Evolutionary conservation across 805 yeast species (phyloP).

Genomic region (Pichia eremophila): DNA sequence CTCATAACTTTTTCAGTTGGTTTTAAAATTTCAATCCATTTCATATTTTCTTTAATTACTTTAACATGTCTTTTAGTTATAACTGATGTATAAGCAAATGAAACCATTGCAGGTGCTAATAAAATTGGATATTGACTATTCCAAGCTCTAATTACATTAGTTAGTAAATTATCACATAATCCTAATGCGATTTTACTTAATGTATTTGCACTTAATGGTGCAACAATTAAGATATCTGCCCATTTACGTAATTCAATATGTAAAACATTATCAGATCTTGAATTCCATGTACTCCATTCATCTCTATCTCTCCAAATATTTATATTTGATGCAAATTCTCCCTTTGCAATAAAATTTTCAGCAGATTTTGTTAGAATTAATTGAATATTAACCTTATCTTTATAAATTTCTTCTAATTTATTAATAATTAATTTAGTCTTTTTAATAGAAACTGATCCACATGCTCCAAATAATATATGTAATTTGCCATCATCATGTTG

Average conservation of each 20-base stretch:
- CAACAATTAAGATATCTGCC: slow-evolving; percentile 50
- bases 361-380: slow-evolving; percentile 45
- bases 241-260: slow-evolving; percentile 53
- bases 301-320: slow-evolving; percentile 50
- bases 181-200: slow-evolving; percentile 48
- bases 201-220: slow-evolving; percentile 52
- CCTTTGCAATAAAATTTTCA: slow-evolving; percentile 42
- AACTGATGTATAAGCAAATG: slow-evolving; percentile 48
- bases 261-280: slow-evolving; percentile 48
- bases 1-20: slow-evolving; percentile 52
- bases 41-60: slow-evolving; percentile 49
- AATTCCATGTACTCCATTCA: slow-evolving; percentile 48
- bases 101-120: slow-evolving; percentile 54
- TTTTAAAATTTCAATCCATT: slow-evolving; percentile 50
- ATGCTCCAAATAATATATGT: slow-evolving; percentile 48
- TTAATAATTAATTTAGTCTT: slow-evolving; percentile 44
- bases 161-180: slow-evolving; percentile 47
- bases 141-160: slow-evolving; percentile 55
- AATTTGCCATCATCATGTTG: slow-evolving; percentile 46
- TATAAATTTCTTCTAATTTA: slow-evolving; percentile 44
- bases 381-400: slow-evolving; percentile 43
- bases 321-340: slow-evolving; percentile 36
- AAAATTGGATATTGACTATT: slow-evolving; percentile 48
- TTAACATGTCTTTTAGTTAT: slow-evolving; percentile 47
- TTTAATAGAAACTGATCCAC: slow-evolving; percentile 45